Evolutionary conservation across 495 filamentous ascomycete species (phyloP), one percentile per base, ranked within the genome.

Genomic region (Usnea hakonensis): DNA sequence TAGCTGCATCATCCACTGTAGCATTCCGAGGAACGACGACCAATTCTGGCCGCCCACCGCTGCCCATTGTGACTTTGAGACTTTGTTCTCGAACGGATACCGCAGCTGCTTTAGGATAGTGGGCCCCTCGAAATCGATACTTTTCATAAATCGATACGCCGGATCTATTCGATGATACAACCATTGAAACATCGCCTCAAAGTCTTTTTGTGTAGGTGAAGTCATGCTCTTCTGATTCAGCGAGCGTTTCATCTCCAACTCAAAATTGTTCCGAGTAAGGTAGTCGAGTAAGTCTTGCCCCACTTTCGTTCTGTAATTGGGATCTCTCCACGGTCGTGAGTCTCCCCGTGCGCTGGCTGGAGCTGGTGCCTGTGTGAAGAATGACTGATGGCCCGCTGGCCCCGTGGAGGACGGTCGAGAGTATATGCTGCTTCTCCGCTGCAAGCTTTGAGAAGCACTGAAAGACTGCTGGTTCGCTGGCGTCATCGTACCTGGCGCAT

Each of bases 1-100:
- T 53, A 97, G 76, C 73, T 97, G 91, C 92, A 99, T 95, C 84
- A 99, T 87, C 94, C 94, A 99, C 74, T 99, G 93, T 54, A 99
- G 79, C 75, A 97, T 79, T 0, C 91, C 95, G 30, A 99, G 77
- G 70, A 97, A 96, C 0, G 89, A 90, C 33, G 87, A 86, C 94
- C 94, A 99, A 68, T 96, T 97, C 70, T 93, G 90, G 13, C 91
- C 91, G 58, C 94, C 94, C 6, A 97, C 95, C 1, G 95, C 93
- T 1, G 90, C 82, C 55, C 97, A 91, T 69, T 96, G 91, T 33
- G 88, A 93, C 70, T 97, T 97, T 54, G 90, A 95, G 69, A 97
- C 97, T 68, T 83, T 88, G 70, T 89, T 90, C 67, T 94, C 90
- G 68, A 89, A 97, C 0, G 94, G 94, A 74, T 99, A 99, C 44